These are phyloP conservation scores for Salix koriyanagi DNA, from an alignment of 345 rosid species.

Conservation along the genomic window DNA sequence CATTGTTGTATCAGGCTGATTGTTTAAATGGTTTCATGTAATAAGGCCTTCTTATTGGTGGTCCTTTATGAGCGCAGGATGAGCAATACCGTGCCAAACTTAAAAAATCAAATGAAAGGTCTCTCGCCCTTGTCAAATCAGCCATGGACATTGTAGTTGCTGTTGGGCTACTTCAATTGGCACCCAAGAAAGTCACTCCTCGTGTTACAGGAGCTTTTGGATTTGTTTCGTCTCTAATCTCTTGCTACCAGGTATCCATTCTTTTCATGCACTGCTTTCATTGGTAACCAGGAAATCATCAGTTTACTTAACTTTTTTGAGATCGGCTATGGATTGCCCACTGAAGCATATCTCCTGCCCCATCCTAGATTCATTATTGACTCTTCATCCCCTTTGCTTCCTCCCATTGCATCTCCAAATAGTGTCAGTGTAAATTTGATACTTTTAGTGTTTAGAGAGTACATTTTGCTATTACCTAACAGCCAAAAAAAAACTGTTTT, in stretches of 20 bases:
- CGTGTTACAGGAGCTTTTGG: constrained; percentile 92
- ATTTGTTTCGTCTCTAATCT: constrained; percentile 71
- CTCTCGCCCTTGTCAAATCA: constrained; percentile 74
- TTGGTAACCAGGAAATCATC: neutral
- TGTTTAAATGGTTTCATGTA: neutral
- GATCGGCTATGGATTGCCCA: neutral
- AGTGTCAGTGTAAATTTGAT: too few species aligned
- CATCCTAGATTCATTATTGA: neutral
- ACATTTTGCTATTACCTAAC: too few species aligned
- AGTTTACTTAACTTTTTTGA: neutral
- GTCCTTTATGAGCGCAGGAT: constrained; percentile 37
- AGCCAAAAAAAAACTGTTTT: neutral
- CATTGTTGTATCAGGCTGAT: neutral
- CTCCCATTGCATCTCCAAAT: neutral
- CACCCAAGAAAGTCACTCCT: constrained; percentile 78
- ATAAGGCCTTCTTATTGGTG: neutral
- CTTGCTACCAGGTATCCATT: constrained; percentile 85
- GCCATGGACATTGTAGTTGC: constrained; percentile 87
- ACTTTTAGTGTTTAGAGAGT: too few species aligned
- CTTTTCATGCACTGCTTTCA: neutral
- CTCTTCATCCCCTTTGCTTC: neutral
- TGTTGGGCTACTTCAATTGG: constrained; percentile 78
- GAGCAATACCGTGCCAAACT: constrained; percentile 71
- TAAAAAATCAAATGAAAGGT: constrained; percentile 74
- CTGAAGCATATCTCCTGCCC: neutral